phyloP scores from a whole-genome alignment of 2,329 filamentous ascomycete genomes.

The Fusarium albidum region DNA sequence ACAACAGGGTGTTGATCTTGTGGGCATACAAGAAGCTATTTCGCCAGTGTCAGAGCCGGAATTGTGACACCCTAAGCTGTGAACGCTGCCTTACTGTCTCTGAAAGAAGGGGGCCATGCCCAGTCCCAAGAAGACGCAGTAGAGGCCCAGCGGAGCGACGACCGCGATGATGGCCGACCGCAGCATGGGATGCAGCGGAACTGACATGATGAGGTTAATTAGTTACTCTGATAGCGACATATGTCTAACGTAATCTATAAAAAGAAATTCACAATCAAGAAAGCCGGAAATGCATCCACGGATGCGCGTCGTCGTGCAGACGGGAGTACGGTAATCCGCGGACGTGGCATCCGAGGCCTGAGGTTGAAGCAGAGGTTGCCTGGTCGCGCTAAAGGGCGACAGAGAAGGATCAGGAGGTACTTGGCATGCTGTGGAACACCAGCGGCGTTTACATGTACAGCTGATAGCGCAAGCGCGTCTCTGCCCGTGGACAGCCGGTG shows the following conservation, averaged over 20 bases:
- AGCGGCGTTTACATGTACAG: constrained; percentile 22
- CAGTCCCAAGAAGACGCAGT: constrained; percentile 70
- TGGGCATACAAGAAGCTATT: constrained; percentile 83
- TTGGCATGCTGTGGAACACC: constrained; percentile 11
- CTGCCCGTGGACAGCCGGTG: constrained; percentile 16
- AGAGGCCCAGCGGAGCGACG: constrained; percentile 68
- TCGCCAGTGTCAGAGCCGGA: constrained; percentile 26
- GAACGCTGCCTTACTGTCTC: constrained; percentile 67
- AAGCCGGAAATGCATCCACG: neutral
- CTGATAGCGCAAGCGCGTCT: constrained; percentile 30
- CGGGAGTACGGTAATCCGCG: constrained; percentile 2
- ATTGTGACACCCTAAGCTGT: constrained; percentile 15
- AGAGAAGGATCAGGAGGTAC: constrained; percentile 31
- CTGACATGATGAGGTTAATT: constrained; percentile 22
- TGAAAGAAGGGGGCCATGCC: constrained; percentile 77
- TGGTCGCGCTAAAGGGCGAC: constrained; percentile 34
- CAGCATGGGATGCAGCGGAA: constrained; percentile 35
- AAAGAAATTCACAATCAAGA: constrained; percentile 1
- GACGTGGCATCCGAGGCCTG: constrained; percentile 26
- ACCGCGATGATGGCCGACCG: constrained; percentile 58
- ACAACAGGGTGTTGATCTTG: constrained; percentile 76
- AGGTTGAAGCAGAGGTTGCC: constrained; percentile 37
- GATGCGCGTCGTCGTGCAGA: constrained; percentile 10
- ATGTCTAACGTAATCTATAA: neutral
- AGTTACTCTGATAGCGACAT: neutral